Evolutionary conservation across 805 yeast genomes (phyloP).

Genomic region (Clavispora vitiphila): DNA sequence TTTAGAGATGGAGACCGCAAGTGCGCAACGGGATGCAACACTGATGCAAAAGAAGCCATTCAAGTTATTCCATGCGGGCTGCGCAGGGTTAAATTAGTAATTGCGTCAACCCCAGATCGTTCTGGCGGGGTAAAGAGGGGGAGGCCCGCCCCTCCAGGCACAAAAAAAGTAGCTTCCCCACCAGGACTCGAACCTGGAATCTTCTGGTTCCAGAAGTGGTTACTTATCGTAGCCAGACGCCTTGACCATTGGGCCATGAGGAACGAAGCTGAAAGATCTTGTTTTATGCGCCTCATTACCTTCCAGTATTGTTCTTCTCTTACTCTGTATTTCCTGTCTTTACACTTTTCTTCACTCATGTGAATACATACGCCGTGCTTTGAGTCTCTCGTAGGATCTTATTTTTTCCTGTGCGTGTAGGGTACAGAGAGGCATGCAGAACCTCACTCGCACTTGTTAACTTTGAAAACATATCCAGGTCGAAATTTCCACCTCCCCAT

Average conservation of each 20-base stretch:
- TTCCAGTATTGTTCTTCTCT: no score
- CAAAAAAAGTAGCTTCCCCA: constrained; percentile 40
- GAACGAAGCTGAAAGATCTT: constrained; percentile 36
- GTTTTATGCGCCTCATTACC: no score
- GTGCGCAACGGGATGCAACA: no score
- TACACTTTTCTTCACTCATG: no score
- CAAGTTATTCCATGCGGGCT: neutral
- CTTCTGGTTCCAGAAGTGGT: constrained; percentile 45
- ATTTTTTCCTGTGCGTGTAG: no score
- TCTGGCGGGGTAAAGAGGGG: neutral
- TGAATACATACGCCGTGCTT: no score
- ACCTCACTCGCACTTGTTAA: neutral
- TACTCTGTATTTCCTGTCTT: no score
- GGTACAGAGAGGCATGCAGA: neutral
- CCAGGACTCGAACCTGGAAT: constrained; percentile 51
- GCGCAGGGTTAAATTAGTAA: no score
- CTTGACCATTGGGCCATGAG: constrained; percentile 72
- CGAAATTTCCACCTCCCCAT: neutral
- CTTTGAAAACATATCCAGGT: neutral
- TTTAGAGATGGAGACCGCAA: no score
- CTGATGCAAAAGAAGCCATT: no score
- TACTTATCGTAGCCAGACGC: constrained; percentile 62
- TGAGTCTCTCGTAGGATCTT: no score
- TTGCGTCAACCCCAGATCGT: neutral
- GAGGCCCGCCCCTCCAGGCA: neutral